Evolutionary conservation across 176 grass and related monocot genomes (phyloP), one percentile per base, ranked within the genome.

Genomic region (Juncus inflexus): DNA sequence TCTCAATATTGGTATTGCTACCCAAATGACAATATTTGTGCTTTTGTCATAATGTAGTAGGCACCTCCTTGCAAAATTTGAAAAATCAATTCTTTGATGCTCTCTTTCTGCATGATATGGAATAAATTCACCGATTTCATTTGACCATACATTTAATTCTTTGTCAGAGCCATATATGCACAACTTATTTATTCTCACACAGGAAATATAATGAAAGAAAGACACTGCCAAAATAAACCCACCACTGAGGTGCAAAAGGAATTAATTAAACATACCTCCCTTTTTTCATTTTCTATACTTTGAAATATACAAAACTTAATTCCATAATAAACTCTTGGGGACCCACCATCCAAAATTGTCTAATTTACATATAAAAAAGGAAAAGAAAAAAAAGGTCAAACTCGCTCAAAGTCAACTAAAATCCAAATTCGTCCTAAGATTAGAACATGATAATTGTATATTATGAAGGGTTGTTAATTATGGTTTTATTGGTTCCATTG

Each of bases 271-370:
- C 10, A 71, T 47, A 50, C 15, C n/a, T 50, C 15, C 58, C 58
- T 71, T 50, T 42, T 58, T 71, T 47, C 55, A 70, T 70, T 70
- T 52, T 71, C 67, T 71, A 71, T 71, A 71, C 37, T 71, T 70
- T 0, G 7, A 35, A 61, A 71, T 58, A 59, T 71, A 71, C 67
- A 71, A 4, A 71, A 71, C 14, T 59, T 16, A 59, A 35, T 47
- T 59, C 4, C 15, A 59, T n/a, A 71, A 59, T 57, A 43, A 70
- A 70, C 67, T 28, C 54, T 56, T 9, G 10, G 9, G 1, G 52
- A 42, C 74, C 74, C 57, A 39, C 62, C 64, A 69, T 70, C 62
- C 71, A 81, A 81, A 81, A 81, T 68, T 81, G 71, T 69, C 62
- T 63, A 41, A 81, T 69, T 59, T 81, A 81, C 78, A 81, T 59